Conservation (phyloP, 2,329 filamentous ascomycete species). For the Mollisia scopiformis region DNA sequence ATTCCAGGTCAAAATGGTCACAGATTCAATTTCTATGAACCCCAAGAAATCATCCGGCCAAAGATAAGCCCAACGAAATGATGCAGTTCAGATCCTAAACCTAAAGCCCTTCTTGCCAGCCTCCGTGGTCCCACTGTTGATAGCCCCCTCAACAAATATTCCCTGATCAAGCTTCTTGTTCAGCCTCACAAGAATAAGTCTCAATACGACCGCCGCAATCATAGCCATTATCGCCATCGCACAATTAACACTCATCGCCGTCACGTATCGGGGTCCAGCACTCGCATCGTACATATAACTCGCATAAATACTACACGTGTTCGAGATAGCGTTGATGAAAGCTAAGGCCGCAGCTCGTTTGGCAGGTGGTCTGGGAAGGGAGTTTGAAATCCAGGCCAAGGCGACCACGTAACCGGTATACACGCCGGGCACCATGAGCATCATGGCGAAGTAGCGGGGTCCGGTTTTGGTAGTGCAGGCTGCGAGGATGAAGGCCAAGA, state of each 20-base stretch:
- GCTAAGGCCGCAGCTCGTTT: conserved; percentile 66
- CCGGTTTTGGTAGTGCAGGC: conserved; percentile 62
- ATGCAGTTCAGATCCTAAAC: conserved; percentile 57
- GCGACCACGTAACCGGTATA: conserved; percentile 70
- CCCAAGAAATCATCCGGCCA: neutral
- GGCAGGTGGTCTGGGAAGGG: conserved; percentile 73
- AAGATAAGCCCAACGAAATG: neutral
- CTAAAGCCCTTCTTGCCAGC: conserved; percentile 65
- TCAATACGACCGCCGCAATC: conserved; percentile 61
- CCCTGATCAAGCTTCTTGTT: conserved; percentile 73
- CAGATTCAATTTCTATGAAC: neutral
- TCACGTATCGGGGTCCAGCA: conserved; percentile 32
- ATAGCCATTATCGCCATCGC: conserved; percentile 67
- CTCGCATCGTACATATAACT: conserved; percentile 66
- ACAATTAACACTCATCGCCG: conserved; percentile 70
- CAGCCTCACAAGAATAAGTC: conserved; percentile 63
- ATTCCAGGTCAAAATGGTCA: neutral
- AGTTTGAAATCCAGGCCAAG: conserved; percentile 76
- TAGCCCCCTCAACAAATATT: conserved; percentile 49
- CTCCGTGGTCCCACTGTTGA: conserved; percentile 58
- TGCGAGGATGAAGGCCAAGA: conserved; percentile 69
- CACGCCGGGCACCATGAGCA: conserved; percentile 69
- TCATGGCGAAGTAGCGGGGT: conserved; percentile 70
- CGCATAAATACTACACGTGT: conserved; percentile 71
- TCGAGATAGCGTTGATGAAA: conserved; percentile 75